phyloP scores from a whole-genome alignment of 495 filamentous ascomycete species.

The Tetracladium marchalianum region DNA sequence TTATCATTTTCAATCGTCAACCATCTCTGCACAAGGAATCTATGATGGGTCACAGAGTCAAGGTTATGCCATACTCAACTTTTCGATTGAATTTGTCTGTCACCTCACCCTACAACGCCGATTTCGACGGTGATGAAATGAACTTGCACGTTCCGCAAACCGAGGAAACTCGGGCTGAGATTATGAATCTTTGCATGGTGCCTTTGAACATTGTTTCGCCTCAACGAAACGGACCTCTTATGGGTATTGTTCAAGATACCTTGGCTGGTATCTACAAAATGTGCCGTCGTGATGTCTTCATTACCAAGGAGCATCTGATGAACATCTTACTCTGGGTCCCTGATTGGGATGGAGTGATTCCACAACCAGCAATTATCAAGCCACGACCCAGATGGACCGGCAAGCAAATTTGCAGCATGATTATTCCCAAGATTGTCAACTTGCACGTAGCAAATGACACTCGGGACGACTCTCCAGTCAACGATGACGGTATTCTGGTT shows the following conservation, averaged over 20 bases:
- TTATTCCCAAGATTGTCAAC: slow-evolving; percentile 80
- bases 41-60: slow-evolving; percentile 98
- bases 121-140: slow-evolving; percentile 99
- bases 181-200: slow-evolving; percentile 89
- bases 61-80: slow-evolving; percentile 97
- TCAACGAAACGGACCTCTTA: slow-evolving; percentile 90
- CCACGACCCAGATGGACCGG: slow-evolving; percentile 95
- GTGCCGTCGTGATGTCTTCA: slow-evolving; percentile 82
- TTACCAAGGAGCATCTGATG: slow-evolving; percentile 86
- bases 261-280: slow-evolving; percentile 95
- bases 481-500: slow-evolving; percentile 74
- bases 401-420: slow-evolving; percentile 92
- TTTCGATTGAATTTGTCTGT: slow-evolving; percentile 96
- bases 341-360: slow-evolving; percentile 92
- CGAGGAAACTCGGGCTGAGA: slow-evolving; percentile 89
- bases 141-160: slow-evolving; percentile 98
- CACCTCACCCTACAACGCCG: slow-evolving; percentile 96
- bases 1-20: slow-evolving; percentile 98
- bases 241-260: slow-evolving; percentile 99
- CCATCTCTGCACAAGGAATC: slow-evolving; percentile 98
- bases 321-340: slow-evolving; percentile 95
- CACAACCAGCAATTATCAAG: slow-evolving; percentile 81
- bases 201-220: slow-evolving; percentile 96
- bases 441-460: slow-evolving; percentile 52
- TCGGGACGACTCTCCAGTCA: slow-evolving; percentile 48